A percentile compares a stretch with the other conserved stretches of the same genome.
These are phyloP conservation scores for Tinospora cordifolia DNA, from an alignment of 164 flowering plant genomes.

Conservation along the genomic window DNA sequence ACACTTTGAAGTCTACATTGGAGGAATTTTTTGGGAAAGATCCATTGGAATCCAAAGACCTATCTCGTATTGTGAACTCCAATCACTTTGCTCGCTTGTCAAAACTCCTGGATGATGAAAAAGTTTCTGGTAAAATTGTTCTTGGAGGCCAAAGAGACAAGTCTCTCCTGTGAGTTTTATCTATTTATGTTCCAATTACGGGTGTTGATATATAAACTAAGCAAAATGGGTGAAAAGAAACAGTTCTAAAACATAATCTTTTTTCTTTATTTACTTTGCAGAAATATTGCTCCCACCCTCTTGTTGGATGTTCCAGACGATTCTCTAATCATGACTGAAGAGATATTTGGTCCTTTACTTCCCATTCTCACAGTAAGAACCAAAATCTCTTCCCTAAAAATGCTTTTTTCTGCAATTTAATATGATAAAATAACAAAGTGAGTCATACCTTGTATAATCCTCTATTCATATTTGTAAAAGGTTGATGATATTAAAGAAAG, in stretches of 20 bases:
- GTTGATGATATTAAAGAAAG: slow-evolving; percentile 74
- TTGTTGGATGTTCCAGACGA: slow-evolving; percentile 77
- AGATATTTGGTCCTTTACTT: slow-evolving; percentile 93
- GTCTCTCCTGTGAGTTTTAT: slow-evolving; percentile 45
- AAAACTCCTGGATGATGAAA: slow-evolving; percentile 66
- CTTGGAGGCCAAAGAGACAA: no score
- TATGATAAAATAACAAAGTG: neutral
- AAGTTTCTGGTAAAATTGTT: slow-evolving; percentile 62
- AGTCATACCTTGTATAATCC: neutral
- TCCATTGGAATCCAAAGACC: no score
- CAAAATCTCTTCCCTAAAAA: neutral
- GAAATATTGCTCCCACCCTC: slow-evolving; percentile 80
- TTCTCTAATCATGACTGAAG: no score
- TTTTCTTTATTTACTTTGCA: slow-evolving; percentile 23
- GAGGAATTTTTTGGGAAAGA: no score
- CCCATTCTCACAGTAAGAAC: slow-evolving; percentile 68
- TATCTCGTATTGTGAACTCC: no score
- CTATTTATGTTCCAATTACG: no score
- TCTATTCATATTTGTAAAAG: slow-evolving; percentile 31
- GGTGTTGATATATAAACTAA: no score
- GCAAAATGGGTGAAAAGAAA: neutral
- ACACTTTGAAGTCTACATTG: slow-evolving; percentile 44
- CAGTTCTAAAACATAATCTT: neutral
- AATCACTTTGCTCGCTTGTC: slow-evolving; percentile 62
- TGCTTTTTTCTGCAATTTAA: neutral